These are phyloP conservation scores for Apocynum venetum DNA, from an alignment of 257 asterid species.

Conservation along the genomic window DNA sequence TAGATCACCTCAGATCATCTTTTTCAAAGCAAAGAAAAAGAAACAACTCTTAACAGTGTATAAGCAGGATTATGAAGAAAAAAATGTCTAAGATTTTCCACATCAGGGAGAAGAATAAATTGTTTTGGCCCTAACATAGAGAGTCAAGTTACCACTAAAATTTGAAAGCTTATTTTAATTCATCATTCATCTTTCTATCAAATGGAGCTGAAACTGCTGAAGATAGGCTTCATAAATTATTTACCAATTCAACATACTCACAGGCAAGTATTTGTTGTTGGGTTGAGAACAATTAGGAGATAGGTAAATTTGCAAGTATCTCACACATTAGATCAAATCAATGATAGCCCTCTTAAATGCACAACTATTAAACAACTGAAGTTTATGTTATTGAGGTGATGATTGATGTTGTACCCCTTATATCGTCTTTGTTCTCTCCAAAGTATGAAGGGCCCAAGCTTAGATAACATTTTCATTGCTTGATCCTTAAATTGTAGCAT, in stretches of 20 bases:
- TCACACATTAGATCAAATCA: neutral
- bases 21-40: neutral
- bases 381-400: neutral
- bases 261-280: neutral
- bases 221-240: neutral
- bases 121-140: neutral
- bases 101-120: neutral
- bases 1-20: conserved; percentile 1
- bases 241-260: neutral
- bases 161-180: neutral
- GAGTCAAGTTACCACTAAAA: neutral
- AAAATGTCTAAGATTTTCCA: neutral
- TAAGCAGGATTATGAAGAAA: neutral
- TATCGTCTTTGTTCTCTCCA: neutral
- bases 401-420: neutral
- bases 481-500: neutral
- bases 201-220: neutral
- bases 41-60: neutral
- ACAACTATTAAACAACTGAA: neutral
- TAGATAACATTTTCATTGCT: neutral
- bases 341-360: neutral
- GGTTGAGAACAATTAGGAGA: neutral
- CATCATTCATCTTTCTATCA: neutral
- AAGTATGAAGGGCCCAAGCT: neutral
- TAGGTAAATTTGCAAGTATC: neutral